Evolutionary conservation across 495 filamentous ascomycete genomes (phyloP).

Genomic region (Xylaria bambusicola): DNA sequence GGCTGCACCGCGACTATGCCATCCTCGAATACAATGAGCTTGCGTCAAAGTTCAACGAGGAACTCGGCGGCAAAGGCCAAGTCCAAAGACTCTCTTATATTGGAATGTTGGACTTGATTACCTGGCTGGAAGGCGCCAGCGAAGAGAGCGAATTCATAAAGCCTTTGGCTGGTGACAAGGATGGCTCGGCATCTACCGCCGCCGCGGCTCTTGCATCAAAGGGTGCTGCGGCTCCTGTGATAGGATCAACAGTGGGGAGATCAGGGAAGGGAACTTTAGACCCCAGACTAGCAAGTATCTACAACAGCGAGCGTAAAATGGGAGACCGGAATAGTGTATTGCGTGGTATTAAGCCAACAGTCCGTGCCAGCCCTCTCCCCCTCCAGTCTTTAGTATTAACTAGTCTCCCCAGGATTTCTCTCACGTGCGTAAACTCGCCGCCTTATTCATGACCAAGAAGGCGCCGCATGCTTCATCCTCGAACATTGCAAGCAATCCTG

Average conservation of each 20-base stretch:
- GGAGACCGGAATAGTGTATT: conserved; percentile 89
- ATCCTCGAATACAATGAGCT: conserved; percentile 88
- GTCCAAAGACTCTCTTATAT: conserved; percentile 88
- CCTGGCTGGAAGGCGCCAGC: conserved; percentile 85
- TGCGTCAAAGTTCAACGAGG: conserved; percentile 77
- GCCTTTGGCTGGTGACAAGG: conserved; percentile 66
- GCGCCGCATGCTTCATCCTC: conserved; percentile 38
- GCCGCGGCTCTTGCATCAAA: conserved; percentile 50
- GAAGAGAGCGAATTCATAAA: conserved; percentile 93
- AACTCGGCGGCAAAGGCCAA: conserved; percentile 61
- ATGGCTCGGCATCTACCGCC: conserved; percentile 49
- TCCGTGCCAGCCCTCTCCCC: conserved; percentile 45
- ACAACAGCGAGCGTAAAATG: conserved; percentile 85
- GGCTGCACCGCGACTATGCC: conserved; percentile 83
- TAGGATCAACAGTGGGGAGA: conserved; percentile 39
- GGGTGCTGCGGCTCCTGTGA: conserved; percentile 53
- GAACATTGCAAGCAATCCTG: conserved; percentile 35
- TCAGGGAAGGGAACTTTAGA: conserved; percentile 68
- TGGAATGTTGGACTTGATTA: conserved; percentile 84
- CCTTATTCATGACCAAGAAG: conserved; percentile 73
- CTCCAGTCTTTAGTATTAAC: conserved; percentile 22
- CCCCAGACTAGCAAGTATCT: conserved; percentile 81
- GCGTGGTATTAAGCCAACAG: conserved; percentile 85
- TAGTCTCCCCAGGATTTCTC: conserved; percentile 76
- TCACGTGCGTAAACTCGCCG: conserved; percentile 83